phyloP scores from a whole-genome alignment of 495 filamentous ascomycete genomes.

The Cladorrhinum samala region DNA sequence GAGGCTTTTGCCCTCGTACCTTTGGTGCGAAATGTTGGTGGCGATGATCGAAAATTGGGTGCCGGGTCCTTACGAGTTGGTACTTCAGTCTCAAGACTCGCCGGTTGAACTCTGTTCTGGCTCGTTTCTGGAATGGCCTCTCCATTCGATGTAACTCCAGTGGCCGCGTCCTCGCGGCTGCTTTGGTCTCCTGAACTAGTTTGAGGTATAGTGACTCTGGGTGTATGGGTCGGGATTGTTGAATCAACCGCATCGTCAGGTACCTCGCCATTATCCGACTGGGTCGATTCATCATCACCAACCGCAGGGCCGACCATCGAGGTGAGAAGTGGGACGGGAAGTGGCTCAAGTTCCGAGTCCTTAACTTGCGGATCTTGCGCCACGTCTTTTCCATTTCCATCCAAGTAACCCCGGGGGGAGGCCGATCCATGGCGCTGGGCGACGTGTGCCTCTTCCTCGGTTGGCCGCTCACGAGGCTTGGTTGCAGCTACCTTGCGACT shows the following conservation, averaged over 20 bases:
- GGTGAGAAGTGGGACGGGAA: neutral
- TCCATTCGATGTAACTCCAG: slow-evolving; percentile 11
- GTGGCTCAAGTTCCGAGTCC: slow-evolving; percentile 1
- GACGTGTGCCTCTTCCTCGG: slow-evolving; percentile 16
- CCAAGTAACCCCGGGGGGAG: slow-evolving; percentile 1
- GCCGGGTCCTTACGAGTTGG: slow-evolving; percentile 1
- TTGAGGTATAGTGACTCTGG: slow-evolving; percentile 9
- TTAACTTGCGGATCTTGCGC: slow-evolving; percentile 29
- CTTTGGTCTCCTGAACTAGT: neutral
- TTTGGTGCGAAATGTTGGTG: slow-evolving; percentile 24
- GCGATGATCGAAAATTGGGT: slow-evolving; percentile 21
- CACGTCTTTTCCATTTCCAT: slow-evolving; percentile 23
- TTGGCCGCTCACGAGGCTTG: slow-evolving; percentile 19
- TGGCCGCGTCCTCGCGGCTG: neutral
- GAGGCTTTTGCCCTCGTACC: slow-evolving; percentile 9
- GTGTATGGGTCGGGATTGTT: slow-evolving; percentile 2
- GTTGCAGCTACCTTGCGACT: slow-evolving; percentile 37
- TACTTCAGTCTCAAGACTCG: neutral
- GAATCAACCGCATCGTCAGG: slow-evolving; percentile 2
- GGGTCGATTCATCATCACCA: slow-evolving; percentile 19
- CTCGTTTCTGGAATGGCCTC: slow-evolving; percentile 39
- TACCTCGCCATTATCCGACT: slow-evolving; percentile 16
- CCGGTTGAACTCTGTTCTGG: slow-evolving; percentile 15
- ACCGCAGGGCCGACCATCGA: neutral
- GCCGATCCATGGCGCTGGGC: slow-evolving; percentile 14